These are phyloP conservation scores for Irpex rosettiformis DNA, from an alignment of 1,284 basidiomycete species.

Conservation along the genomic window DNA sequence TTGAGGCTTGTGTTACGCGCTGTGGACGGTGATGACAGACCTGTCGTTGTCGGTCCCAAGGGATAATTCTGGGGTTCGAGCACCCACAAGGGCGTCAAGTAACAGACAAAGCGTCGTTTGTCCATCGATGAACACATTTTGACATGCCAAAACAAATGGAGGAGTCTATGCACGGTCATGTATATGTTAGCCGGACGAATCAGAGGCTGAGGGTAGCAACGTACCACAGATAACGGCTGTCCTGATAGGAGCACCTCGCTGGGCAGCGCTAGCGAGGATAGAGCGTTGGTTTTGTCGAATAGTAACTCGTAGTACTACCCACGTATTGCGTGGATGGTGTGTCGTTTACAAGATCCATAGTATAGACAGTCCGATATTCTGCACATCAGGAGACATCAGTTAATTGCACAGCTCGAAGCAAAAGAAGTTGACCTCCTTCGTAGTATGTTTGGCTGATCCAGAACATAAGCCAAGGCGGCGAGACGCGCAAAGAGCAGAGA, in stretches of 20 bases:
- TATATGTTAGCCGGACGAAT: not conserved
- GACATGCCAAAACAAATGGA: not conserved
- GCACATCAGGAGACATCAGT: no score
- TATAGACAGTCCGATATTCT: not conserved
- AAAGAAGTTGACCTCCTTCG: no score
- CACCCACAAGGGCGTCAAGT: not conserved
- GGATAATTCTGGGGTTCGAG: not conserved
- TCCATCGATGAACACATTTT: not conserved
- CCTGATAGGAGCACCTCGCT: not conserved
- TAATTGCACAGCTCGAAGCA: no score
- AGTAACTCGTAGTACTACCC: no score
- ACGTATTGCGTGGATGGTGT: not conserved
- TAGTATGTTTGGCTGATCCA: no score
- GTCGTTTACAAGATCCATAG: not conserved
- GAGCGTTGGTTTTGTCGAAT: not conserved
- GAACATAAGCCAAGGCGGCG: no score
- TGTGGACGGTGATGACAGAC: not conserved
- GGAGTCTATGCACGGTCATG: not conserved
- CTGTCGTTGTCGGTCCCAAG: not conserved
- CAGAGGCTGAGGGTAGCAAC: not conserved
- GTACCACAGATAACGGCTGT: not conserved
- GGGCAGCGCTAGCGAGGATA: not conserved
- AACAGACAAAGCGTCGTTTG: not conserved
- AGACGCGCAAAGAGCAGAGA: not conserved
- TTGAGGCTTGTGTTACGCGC: not conserved